phyloP scores from a whole-genome alignment of 257 asterid species.

The Fraxinus cuspidata region DNA sequence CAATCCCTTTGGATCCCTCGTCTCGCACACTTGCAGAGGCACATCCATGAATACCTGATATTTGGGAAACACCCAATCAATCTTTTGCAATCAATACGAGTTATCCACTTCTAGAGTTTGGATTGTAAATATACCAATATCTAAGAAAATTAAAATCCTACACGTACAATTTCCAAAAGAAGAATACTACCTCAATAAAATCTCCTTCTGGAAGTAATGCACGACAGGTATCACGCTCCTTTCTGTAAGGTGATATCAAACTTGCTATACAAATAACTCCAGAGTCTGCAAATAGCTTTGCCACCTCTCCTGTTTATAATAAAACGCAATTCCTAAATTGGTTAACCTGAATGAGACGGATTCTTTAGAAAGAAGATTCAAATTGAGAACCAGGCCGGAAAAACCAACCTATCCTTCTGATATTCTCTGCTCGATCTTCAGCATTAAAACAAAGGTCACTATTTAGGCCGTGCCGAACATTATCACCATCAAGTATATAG shows the following conservation, averaged over 20 bases:
- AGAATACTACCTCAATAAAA: conserved; percentile 75
- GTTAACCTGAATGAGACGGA: conserved; percentile 4
- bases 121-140: background rate
- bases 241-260: conserved; percentile 93
- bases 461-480: conserved; percentile 95
- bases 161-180: background rate
- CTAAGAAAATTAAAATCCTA: conserved; percentile 2
- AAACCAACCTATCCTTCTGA: conserved; percentile 84
- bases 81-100: background rate
- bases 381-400: conserved; percentile 4
- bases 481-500: conserved; percentile 96
- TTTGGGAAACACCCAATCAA: conserved; percentile 10
- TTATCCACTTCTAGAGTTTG: background rate
- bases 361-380: conserved; percentile 11
- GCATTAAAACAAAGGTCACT: conserved; percentile 83
- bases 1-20: conserved; percentile 96
- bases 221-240: conserved; percentile 94
- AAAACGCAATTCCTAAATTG: background rate
- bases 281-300: conserved; percentile 96
- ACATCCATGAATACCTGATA: conserved; percentile 91
- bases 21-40: conserved; percentile 82
- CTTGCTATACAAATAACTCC: conserved; percentile 96
- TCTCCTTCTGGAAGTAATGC: conserved; percentile 77
- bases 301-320: conserved; percentile 81
- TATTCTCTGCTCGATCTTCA: conserved; percentile 94